A percentile compares a stretch with the other conserved stretches of the same genome.
phyloP scores from a whole-genome alignment of 306 rosid genomes.

The Calophaca sinica region DNA sequence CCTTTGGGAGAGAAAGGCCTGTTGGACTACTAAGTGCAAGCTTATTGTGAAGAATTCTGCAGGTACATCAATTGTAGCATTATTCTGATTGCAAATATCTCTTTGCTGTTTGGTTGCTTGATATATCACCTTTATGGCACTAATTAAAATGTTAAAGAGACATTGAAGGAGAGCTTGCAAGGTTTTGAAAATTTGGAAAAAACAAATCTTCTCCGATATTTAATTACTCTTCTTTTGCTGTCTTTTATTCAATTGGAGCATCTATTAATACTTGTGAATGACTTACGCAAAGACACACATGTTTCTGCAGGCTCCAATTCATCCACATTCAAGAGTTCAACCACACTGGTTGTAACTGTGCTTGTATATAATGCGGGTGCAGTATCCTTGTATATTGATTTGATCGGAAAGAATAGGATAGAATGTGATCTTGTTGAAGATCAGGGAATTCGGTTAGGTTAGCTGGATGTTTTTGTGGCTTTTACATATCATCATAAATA shows the following conservation, averaged over 20 bases:
- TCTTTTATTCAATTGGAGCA: neutral
- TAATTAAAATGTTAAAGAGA: neutral
- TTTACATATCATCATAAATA: conserved; percentile 51
- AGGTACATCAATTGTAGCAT: conserved; percentile 56
- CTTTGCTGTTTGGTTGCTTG: conserved; percentile 9
- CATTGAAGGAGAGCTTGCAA: neutral
- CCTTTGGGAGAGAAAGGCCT: conserved; percentile 80
- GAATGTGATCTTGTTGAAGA: conserved; percentile 59
- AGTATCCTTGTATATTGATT: conserved; percentile 66
- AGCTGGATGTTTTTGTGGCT: conserved; percentile 61
- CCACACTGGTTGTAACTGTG: conserved; percentile 43
- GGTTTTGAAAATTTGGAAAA: conserved; percentile 4
- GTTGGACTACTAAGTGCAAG: conserved; percentile 73
- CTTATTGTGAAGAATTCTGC: conserved; percentile 64
- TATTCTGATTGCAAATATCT: conserved; percentile 34
- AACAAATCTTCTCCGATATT: conserved; percentile 3
- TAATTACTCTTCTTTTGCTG: neutral
- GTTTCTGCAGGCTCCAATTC: conserved; percentile 56
- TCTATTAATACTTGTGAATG: neutral
- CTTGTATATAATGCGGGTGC: conserved; percentile 53
- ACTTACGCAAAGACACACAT: conserved; percentile 26
- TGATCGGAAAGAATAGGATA: conserved; percentile 60
- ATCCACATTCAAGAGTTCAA: conserved; percentile 36
- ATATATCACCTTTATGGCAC: conserved; percentile 1
- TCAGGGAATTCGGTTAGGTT: conserved; percentile 53